phyloP scores from a whole-genome alignment of 495 filamentous ascomycete species.

The Penicillium samsonianum region DNA sequence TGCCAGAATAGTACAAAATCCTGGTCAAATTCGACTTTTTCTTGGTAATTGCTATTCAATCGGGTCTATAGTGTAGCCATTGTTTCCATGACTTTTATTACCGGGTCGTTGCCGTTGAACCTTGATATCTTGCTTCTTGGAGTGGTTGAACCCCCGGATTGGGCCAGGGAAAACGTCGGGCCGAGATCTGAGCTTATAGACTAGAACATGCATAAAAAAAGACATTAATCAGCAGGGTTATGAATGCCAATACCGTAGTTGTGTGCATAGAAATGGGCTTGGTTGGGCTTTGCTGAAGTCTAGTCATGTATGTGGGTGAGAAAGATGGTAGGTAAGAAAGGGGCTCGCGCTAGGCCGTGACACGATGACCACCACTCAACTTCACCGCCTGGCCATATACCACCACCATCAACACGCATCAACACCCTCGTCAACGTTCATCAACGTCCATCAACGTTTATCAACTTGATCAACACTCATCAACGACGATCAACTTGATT shows the following conservation, averaged over 20 bases:
- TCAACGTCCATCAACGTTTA: too few species aligned
- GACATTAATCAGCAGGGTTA: conserved; percentile 5
- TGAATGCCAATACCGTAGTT: conserved; percentile 4
- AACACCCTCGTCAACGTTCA: too few species aligned
- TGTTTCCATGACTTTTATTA: conserved; percentile 9
- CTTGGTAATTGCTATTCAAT: not conserved
- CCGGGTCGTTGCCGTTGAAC: conserved; percentile 3
- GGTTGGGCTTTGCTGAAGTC: conserved; percentile 8
- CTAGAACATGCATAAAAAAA: conserved; percentile 3
- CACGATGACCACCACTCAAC: conserved; percentile 9
- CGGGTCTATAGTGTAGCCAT: not conserved
- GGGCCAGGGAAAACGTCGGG: conserved; percentile 4
- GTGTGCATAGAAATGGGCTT: conserved; percentile 6
- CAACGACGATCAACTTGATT: too few species aligned
- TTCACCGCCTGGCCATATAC: conserved; percentile 4
- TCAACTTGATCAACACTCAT: too few species aligned
- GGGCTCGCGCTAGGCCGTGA: too few species aligned
- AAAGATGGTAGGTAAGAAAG: too few species aligned
- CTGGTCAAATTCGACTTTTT: not conserved
- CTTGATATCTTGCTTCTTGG: conserved; percentile 11
- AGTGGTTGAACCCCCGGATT: conserved; percentile 2
- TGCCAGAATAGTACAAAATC: not conserved
- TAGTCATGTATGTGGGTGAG: too few species aligned
- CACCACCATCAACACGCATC: not conserved
- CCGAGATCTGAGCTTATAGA: conserved; percentile 3